These are phyloP conservation scores for Hibiscus mutabilis DNA, from an alignment of 345 rosid genomes.

Conservation along the genomic window DNA sequence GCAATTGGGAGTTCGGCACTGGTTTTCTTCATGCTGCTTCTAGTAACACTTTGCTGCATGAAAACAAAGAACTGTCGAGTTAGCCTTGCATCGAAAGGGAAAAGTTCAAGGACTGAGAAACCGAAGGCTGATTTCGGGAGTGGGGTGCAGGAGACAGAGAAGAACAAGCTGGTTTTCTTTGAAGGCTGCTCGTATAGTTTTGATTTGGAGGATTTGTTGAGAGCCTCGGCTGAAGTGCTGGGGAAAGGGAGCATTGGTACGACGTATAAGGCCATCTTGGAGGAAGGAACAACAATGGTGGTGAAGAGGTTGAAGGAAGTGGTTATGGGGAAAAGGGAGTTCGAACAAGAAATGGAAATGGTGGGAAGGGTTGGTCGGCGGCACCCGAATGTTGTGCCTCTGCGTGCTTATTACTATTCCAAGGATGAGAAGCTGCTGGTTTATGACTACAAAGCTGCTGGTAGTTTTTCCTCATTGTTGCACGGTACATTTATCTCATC, in stretches of 20 bases:
- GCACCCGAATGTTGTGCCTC: too few relatives aligned
- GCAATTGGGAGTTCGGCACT: slow-evolving; percentile 52
- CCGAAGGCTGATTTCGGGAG: slow-evolving; percentile 86
- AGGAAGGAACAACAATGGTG: slow-evolving; percentile 78
- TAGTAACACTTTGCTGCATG: slow-evolving; percentile 42
- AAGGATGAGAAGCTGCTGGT: too few relatives aligned
- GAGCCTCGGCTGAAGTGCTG: slow-evolving; percentile 95
- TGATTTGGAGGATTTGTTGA: slow-evolving; percentile 81
- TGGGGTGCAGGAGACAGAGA: slow-evolving; percentile 91
- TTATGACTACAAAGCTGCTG: too few relatives aligned
- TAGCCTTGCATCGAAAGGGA: slow-evolving; percentile 35
- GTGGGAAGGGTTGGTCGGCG: too few relatives aligned
- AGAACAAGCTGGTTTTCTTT: slow-evolving; percentile 90
- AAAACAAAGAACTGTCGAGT: slow-evolving; percentile 41
- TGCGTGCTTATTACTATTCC: too few relatives aligned
- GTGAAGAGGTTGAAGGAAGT: slow-evolving; percentile 85
- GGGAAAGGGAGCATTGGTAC: slow-evolving; percentile 95
- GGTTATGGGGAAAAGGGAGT: slow-evolving; percentile 71
- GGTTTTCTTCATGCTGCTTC: slow-evolving; percentile 35
- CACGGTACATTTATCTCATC: too few relatives aligned
- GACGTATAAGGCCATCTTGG: slow-evolving; percentile 84
- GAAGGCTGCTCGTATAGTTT: slow-evolving; percentile 72
- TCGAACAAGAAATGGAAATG: slow-evolving; percentile 69
- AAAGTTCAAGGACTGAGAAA: slow-evolving; percentile 45
- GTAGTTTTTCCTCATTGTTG: too few relatives aligned